These are phyloP conservation scores for Brasilioporus rufonigricans DNA, from an alignment of 768 basidiomycete species.

Conservation along the genomic window DNA sequence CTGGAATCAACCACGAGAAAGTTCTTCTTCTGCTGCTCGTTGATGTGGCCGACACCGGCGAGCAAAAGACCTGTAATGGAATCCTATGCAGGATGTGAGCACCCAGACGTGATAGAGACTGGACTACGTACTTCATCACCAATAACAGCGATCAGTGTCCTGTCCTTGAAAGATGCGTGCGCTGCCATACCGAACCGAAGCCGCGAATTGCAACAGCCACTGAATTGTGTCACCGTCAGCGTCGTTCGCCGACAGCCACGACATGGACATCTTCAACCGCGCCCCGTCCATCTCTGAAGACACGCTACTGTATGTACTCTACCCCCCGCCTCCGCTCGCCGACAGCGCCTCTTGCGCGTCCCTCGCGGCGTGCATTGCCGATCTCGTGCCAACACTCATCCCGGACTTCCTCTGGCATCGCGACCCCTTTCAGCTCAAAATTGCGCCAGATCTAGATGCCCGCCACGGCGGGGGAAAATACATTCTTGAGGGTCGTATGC, in stretches of 20 bases:
- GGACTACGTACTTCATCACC: conserved; percentile 80
- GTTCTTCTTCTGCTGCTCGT: conserved; percentile 93
- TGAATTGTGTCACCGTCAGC: not conserved
- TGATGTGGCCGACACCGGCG: conserved; percentile 92
- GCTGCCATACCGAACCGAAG: conserved; percentile 42
- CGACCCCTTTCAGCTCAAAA: conserved; percentile 77
- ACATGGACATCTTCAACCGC: conserved; percentile 70
- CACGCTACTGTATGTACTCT: conserved; percentile 73
- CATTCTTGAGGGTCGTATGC: conserved; percentile 77
- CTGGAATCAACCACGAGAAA: conserved; percentile 94
- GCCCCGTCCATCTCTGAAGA: conserved; percentile 83
- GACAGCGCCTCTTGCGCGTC: conserved; percentile 63
- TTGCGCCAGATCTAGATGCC: conserved; percentile 47
- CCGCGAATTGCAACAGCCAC: conserved; percentile 16
- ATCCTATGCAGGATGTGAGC: conserved; percentile 56
- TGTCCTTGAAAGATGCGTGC: conserved; percentile 66
- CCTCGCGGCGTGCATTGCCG: conserved; percentile 65
- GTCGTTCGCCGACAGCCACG: not conserved
- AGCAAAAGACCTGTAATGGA: conserved; percentile 94
- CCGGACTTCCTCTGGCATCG: conserved; percentile 78
- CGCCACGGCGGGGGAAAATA: conserved; percentile 36
- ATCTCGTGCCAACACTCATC: conserved; percentile 53
- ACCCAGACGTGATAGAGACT: not conserved
- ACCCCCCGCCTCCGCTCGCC: conserved; percentile 51
- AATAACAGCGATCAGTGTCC: conserved; percentile 90